Evolutionary conservation across 139 green algal genomes (phyloP).

Genomic region (Nannochloris sp.): DNA sequence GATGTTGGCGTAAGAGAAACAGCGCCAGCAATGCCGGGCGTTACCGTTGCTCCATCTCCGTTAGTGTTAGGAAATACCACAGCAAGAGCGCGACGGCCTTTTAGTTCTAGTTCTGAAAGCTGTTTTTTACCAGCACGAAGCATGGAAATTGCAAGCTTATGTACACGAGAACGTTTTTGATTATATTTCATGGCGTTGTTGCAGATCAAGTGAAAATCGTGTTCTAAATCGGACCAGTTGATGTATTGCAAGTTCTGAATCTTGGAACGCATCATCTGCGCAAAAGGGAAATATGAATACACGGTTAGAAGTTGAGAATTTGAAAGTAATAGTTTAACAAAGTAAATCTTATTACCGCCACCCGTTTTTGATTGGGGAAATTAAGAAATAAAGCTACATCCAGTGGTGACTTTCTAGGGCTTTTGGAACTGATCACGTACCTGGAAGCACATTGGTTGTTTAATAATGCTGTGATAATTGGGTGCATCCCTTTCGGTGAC

Average conservation of each 20-base stretch:
- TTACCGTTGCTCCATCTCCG: conserved; percentile 14
- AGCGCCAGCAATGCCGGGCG: not conserved
- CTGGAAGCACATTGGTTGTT: conserved; percentile 59
- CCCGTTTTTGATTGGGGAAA: not conserved
- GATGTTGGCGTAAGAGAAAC: not conserved
- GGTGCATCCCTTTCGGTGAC: conserved; percentile 44
- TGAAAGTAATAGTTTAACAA: not conserved
- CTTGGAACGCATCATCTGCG: conserved; percentile 45
- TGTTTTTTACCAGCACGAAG: conserved; percentile 34
- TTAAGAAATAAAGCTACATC: not conserved
- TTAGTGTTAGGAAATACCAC: conserved; percentile 26
- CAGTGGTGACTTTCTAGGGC: not conserved
- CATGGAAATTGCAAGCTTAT: conserved; percentile 38
- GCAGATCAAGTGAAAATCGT: conserved; percentile 64
- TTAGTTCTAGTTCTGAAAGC: conserved; percentile 29
- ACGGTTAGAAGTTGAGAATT: not conserved
- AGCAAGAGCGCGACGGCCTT: conserved; percentile 35
- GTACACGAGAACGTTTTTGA: conserved; percentile 40
- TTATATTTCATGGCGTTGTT: conserved; percentile 64
- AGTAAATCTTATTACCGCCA: no score
- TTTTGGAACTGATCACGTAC: no score
- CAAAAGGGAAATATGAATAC: not conserved
- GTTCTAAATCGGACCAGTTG: conserved; percentile 40
- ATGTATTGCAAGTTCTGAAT: conserved; percentile 23
- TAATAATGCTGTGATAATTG: conserved; percentile 45